A percentile compares a stretch with the other conserved stretches of the same genome.
These are phyloP conservation scores for Taxillus chinensis DNA, from an alignment of 164 flowering plant species.

Conservation along the genomic window DNA sequence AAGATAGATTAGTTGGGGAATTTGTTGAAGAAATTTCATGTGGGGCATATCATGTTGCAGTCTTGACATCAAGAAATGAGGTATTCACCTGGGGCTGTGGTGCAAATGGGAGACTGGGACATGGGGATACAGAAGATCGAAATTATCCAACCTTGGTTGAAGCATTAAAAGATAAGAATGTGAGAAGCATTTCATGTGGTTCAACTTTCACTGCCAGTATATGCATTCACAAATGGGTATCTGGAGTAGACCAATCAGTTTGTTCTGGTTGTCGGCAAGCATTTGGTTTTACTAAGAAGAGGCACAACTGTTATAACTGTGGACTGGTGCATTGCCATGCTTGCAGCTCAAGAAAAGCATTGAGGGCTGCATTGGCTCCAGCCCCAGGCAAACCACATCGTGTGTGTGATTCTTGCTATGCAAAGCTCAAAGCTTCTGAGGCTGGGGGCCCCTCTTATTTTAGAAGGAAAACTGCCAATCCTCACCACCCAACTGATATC, in stretches of 20 bases:
- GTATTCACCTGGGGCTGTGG: constrained; percentile 34
- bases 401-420: constrained; percentile 33
- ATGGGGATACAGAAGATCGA: constrained; percentile 29
- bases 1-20: constrained; percentile 16
- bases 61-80: constrained; percentile 25
- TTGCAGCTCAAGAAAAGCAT: constrained; percentile 30
- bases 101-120: constrained; percentile 31
- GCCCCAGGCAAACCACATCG: constrained; percentile 34
- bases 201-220: constrained; percentile 29
- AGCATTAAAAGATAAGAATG: constrained; percentile 26
- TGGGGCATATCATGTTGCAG: constrained; percentile 33
- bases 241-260: constrained; percentile 32
- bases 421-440: constrained; percentile 24
- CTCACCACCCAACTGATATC: too few relatives aligned
- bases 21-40: constrained; percentile 31
- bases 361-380: constrained; percentile 33
- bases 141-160: constrained; percentile 24
- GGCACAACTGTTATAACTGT: constrained; percentile 37
- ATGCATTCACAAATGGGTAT: constrained; percentile 35
- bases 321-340: constrained; percentile 33
- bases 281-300: constrained; percentile 33
- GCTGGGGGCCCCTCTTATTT: too few relatives aligned
- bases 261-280: constrained; percentile 30
- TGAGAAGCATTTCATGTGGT: constrained; percentile 28
- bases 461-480: too few relatives aligned